A percentile compares a stretch with the other conserved stretches of the same genome.
phyloP scores from a whole-genome alignment of 192 early-diverging fungal genomes.

The Dissophora ornata region DNA sequence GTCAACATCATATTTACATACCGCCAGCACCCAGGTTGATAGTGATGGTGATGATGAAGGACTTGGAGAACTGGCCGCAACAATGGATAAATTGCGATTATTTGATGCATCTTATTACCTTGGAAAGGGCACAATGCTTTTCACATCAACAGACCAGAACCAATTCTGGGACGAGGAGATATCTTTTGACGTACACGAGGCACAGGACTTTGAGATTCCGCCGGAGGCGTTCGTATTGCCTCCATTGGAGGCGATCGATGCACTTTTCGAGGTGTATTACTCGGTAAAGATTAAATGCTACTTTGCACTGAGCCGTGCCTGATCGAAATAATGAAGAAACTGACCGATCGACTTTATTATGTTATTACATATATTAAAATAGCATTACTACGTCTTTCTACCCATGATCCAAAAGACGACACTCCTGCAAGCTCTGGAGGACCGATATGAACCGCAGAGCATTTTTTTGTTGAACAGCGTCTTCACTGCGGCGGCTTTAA shows the following conservation, averaged over 20 bases:
- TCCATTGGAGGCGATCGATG: conserved; percentile 33
- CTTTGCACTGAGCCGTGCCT: no score
- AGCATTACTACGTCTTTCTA: conserved; percentile 38
- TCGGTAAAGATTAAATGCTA: conserved; percentile 19
- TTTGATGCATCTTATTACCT: conserved; percentile 47
- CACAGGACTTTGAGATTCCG: conserved; percentile 25
- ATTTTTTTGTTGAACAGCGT: conserved; percentile 47
- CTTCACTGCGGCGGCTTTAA: conserved; percentile 36
- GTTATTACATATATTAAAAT: neutral
- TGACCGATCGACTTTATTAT: neutral
- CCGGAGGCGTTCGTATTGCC: conserved; percentile 34
- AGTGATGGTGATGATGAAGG: conserved; percentile 21
- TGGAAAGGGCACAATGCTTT: conserved; percentile 47
- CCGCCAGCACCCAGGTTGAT: conserved; percentile 2
- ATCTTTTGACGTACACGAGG: conserved; percentile 45
- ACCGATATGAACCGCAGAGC: conserved; percentile 45
- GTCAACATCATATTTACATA: no score
- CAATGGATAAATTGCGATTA: conserved; percentile 45
- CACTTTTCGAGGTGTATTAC: conserved; percentile 49
- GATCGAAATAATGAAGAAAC: no score
- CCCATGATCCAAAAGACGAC: conserved; percentile 49
- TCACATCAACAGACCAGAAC: conserved; percentile 42
- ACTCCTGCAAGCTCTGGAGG: conserved; percentile 41
- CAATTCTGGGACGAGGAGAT: conserved; percentile 53
- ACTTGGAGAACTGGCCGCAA: conserved; percentile 33